Conservation (phyloP, 352 stramenopile genomes). For the Phytopythium sindhum region DNA sequence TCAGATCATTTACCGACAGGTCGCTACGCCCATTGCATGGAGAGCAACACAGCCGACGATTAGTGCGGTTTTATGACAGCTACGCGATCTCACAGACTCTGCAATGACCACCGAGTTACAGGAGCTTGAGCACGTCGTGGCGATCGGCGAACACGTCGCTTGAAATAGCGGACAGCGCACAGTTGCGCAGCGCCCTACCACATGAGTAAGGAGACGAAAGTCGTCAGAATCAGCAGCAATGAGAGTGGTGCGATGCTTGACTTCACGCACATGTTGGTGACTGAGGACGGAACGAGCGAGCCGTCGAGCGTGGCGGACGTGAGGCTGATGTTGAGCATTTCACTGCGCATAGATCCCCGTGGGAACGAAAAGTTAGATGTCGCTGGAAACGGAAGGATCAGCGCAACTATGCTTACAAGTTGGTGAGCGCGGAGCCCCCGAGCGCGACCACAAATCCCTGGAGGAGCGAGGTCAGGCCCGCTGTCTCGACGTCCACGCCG, state of each 20-base stretch:
- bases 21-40: slow-evolving; percentile 11
- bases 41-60: no score
- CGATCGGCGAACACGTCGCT: slow-evolving; percentile 12
- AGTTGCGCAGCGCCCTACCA: slow-evolving; percentile 20
- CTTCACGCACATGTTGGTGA: slow-evolving; percentile 9
- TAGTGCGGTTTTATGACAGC: not conserved
- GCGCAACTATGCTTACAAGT: not conserved
- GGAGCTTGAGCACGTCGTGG: slow-evolving; percentile 3
- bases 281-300: slow-evolving; percentile 1
- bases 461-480: slow-evolving; percentile 1
- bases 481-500: not conserved
- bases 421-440: slow-evolving; percentile 1
- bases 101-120: slow-evolving; percentile 9
- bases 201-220: not conserved
- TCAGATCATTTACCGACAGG: slow-evolving; percentile 16
- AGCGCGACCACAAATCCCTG: slow-evolving; percentile 6
- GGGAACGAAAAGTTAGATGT: not conserved
- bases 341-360: not conserved
- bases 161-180: slow-evolving; percentile 13
- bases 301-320: slow-evolving; percentile 3
- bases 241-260: not conserved
- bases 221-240: not conserved
- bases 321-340: slow-evolving; percentile 10
- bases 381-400: no score
- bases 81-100: not conserved